Conservation (phyloP, 169 alveolate species). For the Eimeria maxima region DNA sequence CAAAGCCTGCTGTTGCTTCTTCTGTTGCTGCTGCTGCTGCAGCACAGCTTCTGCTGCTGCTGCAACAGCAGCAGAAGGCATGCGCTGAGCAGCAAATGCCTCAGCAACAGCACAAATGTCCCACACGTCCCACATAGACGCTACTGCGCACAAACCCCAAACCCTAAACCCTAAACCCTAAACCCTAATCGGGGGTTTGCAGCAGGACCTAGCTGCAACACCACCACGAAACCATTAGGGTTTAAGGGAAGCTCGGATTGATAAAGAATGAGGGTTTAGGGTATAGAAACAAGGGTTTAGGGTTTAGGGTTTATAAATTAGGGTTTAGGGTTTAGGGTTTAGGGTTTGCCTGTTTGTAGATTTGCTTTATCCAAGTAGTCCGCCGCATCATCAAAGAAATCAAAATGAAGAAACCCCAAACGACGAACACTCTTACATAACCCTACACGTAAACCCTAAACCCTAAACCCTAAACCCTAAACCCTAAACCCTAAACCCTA, state of each 20-base stretch:
- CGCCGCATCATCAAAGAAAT: not conserved
- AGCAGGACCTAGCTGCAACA: no score
- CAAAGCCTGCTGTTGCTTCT: conserved; percentile 43
- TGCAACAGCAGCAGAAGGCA: conserved; percentile 25
- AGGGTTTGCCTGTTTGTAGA: not conserved
- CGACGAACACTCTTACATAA: not conserved
- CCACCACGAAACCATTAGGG: no score
- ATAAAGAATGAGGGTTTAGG: no score
- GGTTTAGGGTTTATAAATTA: not conserved
- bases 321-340: conserved; percentile 19
- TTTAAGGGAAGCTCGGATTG: no score
- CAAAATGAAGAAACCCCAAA: conserved; percentile 26
- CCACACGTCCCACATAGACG: not conserved
- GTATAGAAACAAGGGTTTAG: not conserved
- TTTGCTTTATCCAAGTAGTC: not conserved
- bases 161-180: conserved; percentile 34
- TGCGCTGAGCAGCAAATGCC: conserved; percentile 24
- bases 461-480: conserved; percentile 22
- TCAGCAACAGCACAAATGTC: conserved; percentile 11
- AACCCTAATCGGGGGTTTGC: no score
- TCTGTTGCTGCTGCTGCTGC: conserved; percentile 21
- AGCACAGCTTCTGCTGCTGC: not conserved
- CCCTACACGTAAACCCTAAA: conserved; percentile 17
- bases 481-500: not conserved
- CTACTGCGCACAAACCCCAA: conserved; percentile 12